phyloP scores from a whole-genome alignment of 352 stramenopile genomes.

The Stramenopiles sp. region DNA sequence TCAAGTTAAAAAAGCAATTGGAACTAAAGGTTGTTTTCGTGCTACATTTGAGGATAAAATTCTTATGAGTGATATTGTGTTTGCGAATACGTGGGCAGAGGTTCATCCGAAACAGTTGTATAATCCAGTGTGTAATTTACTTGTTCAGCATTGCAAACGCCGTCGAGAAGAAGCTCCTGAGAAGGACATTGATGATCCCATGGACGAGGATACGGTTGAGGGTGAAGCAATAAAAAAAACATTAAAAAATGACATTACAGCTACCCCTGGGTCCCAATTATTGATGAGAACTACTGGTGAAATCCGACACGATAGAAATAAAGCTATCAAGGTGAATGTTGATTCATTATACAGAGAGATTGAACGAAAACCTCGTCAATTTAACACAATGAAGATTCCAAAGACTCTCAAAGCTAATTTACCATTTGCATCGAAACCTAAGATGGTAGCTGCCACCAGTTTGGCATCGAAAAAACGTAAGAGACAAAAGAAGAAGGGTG shows the following conservation, averaged over 20 bases:
- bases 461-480: constrained; percentile 22
- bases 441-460: too few relatives aligned
- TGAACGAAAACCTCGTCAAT: constrained; percentile 47
- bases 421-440: constrained; percentile 84
- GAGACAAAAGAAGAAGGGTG: constrained; percentile 27
- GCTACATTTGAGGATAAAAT: constrained; percentile 99
- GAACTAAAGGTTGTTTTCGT: constrained; percentile 59
- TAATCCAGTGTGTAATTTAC: constrained; percentile 64
- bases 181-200: too few relatives aligned
- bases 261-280: not conserved
- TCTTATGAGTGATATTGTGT: constrained; percentile 89
- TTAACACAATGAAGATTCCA: constrained; percentile 62
- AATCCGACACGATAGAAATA: constrained; percentile 59
- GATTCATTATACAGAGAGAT: constrained; percentile 96
- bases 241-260: constrained; percentile 5
- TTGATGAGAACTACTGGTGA: constrained; percentile 80
- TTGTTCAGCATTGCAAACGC: constrained; percentile 17
- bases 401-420: constrained; percentile 83
- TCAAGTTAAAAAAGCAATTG: constrained; percentile 21
- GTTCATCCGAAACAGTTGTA: constrained; percentile 91
- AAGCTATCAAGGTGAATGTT: constrained; percentile 70
- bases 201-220: not conserved
- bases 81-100: constrained; percentile 63
- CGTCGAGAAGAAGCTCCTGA: not conserved
- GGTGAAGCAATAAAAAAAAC: constrained; percentile 4